Evolutionary conservation across 192 early-diverging fungal genomes (phyloP).

Genomic region (Podila clonocystis): DNA sequence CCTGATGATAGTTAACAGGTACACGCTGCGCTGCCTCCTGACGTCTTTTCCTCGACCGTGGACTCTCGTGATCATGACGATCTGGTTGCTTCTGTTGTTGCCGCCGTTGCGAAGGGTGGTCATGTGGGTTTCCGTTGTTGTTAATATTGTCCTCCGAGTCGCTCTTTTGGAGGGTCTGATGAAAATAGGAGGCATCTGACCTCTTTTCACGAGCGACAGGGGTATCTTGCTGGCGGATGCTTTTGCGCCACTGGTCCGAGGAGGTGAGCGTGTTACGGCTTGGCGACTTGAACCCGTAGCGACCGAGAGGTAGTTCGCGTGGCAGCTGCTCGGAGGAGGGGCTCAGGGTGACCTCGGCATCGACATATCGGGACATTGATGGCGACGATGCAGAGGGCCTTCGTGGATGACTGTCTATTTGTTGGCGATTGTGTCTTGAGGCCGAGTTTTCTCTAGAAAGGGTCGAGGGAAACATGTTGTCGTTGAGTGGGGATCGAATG

Average conservation of each 20-base stretch:
- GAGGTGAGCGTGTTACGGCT: not conserved
- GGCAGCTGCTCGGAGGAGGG: not conserved
- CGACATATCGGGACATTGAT: constrained; percentile 8
- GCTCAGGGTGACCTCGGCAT: constrained; percentile 13
- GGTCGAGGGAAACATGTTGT: not conserved
- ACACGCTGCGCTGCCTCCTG: constrained; percentile 4
- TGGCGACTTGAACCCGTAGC: not conserved
- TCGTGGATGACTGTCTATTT: not conserved
- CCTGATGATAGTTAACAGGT: not conserved
- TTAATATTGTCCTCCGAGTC: not conserved
- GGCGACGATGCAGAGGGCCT: not conserved
- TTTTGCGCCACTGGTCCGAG: not conserved
- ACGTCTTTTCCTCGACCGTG: not conserved
- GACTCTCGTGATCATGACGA: not conserved
- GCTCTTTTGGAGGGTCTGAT: not conserved
- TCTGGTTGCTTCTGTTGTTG: not conserved
- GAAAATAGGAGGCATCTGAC: constrained; percentile 1
- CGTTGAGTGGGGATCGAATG: constrained; percentile 7
- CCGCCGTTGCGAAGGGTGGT: not conserved
- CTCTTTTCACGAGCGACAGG: not conserved
- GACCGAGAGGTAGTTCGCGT: not conserved
- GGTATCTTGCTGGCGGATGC: constrained; percentile 4
- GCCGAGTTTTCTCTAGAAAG: not conserved
- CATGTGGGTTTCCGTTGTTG: constrained; percentile 1
- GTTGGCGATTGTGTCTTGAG: not conserved